These are phyloP conservation scores for Nematodospora anomalae DNA, from an alignment of 1,139 yeast genomes.

Conservation along the genomic window DNA sequence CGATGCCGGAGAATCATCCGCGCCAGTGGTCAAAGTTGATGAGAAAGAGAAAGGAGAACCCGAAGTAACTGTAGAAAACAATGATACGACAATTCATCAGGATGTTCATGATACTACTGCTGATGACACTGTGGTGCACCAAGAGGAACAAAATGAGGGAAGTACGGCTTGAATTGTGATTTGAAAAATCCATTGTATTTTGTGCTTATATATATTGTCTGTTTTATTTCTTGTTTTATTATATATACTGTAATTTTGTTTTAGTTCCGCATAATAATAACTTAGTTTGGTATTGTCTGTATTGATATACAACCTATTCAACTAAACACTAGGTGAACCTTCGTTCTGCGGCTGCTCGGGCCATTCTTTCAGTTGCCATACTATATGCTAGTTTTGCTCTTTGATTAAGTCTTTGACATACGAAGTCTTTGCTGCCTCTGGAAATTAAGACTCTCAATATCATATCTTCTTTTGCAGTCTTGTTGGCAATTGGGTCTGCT, in stretches of 20 bases:
- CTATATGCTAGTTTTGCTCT: slow-evolving; percentile 64
- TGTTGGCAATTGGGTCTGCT: slow-evolving; percentile 56
- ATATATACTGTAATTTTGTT: slow-evolving; percentile 1
- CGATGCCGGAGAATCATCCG: slow-evolving; percentile 3
- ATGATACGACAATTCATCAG: slow-evolving; percentile 46
- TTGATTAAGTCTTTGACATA: slow-evolving; percentile 58
- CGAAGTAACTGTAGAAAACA: slow-evolving; percentile 38
- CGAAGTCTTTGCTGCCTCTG: slow-evolving; percentile 43
- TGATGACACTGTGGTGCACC: slow-evolving; percentile 28
- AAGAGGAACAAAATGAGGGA: slow-evolving; percentile 2
- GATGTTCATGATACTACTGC: slow-evolving; percentile 47
- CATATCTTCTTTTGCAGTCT: slow-evolving; percentile 62
- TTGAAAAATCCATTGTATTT: not conserved
- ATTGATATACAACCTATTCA: too few species aligned
- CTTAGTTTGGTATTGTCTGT: slow-evolving; percentile 1
- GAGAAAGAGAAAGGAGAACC: slow-evolving; percentile 18
- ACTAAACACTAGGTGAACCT: slow-evolving; percentile 22
- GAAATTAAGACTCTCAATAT: slow-evolving; percentile 59
- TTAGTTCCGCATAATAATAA: too few species aligned
- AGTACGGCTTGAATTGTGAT: not conserved
- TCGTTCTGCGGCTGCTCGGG: slow-evolving; percentile 48
- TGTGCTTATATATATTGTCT: not conserved
- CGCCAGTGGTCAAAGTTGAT: slow-evolving; percentile 9
- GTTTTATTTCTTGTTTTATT: slow-evolving; percentile 8
- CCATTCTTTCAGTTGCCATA: slow-evolving; percentile 60